Evolutionary conservation across 1,284 basidiomycete genomes (phyloP), one percentile per base, ranked within the genome.

Genomic region (Ceratobasidium sp.): DNA sequence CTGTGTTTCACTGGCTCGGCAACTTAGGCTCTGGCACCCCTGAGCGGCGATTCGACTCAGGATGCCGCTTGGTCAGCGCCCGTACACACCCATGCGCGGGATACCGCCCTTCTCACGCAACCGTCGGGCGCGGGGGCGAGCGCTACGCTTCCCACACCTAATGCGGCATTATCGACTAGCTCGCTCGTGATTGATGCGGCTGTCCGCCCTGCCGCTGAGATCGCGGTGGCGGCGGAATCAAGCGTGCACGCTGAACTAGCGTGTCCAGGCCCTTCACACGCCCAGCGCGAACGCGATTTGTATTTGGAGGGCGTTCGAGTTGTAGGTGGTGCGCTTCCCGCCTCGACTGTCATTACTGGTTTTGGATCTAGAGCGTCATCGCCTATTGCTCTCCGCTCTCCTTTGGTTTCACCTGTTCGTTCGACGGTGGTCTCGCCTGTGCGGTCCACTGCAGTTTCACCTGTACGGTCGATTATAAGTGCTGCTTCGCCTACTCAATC

Each of bases 11-110:
- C 58, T 37, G 42, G 35, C 26, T 47, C 54, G 69, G 58, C 69
- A 23, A 73, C 45, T 49, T 61, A 61, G 69, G 45, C 64, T 66
- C 31, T 60, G 33, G n/a, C 39, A 39, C 37, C 69, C 69, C 69
- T 73, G 69, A 54, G 26, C 23, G 69, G 45, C 63, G 20, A 15
- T 58, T 45, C 68, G 47, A 58, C 69, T 23, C 67, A 60, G 37
- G 54, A 73, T 42, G 20, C 42, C 2, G n/a, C 53, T 71, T 58
- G 17, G 67, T 71, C 67, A 71, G 35, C 67, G 23, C 39, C 61
- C 45, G 37, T 5, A 37, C 39, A 31, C 39, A 51, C 20, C 37
- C 61, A 63, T 15, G 61, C 37, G 6, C 61, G 61, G 61, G 61
- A 63, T 45, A 17, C 61, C 39, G 31, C 13, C 37, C 37, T 45